These are phyloP conservation scores for Geosmithia morbida DNA, from an alignment of 2,329 filamentous ascomycete genomes.

Conservation along the genomic window DNA sequence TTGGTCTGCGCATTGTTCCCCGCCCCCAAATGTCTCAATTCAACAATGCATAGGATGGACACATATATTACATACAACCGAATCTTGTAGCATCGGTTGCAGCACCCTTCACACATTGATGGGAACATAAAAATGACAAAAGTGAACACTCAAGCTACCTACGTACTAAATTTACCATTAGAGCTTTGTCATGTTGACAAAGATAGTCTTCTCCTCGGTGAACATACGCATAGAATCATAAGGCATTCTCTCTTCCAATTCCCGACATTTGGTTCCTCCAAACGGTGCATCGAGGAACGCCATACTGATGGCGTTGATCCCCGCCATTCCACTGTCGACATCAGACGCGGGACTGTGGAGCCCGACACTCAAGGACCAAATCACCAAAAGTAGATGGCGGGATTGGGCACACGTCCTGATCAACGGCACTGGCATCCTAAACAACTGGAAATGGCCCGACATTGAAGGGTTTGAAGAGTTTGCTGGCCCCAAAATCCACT, in stretches of 20 bases:
- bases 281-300: conserved; percentile 27
- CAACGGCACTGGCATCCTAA: conserved; percentile 32
- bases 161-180: not conserved
- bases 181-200: conserved; percentile 21
- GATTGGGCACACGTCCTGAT: conserved; percentile 32
- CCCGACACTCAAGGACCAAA: conserved; percentile 11
- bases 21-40: conserved; percentile 12
- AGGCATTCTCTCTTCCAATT: conserved; percentile 30
- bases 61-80: too few species aligned
- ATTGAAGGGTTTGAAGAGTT: conserved; percentile 34
- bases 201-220: conserved; percentile 34
- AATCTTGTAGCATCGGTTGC: not conserved
- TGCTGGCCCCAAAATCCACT: conserved; percentile 35
- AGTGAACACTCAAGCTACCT: not conserved
- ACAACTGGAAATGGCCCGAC: conserved; percentile 35
- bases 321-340: conserved; percentile 56
- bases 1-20: not conserved
- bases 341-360: conserved; percentile 18
- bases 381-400: conserved; percentile 6
- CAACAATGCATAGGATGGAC: too few species aligned
- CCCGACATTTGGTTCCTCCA: conserved; percentile 33
- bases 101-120: not conserved
- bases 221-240: conserved; percentile 29
- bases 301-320: conserved; percentile 40
- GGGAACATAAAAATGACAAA: not conserved